These are phyloP conservation scores for Starmerella stellata DNA, from an alignment of 805 yeast species.

Conservation along the genomic window DNA sequence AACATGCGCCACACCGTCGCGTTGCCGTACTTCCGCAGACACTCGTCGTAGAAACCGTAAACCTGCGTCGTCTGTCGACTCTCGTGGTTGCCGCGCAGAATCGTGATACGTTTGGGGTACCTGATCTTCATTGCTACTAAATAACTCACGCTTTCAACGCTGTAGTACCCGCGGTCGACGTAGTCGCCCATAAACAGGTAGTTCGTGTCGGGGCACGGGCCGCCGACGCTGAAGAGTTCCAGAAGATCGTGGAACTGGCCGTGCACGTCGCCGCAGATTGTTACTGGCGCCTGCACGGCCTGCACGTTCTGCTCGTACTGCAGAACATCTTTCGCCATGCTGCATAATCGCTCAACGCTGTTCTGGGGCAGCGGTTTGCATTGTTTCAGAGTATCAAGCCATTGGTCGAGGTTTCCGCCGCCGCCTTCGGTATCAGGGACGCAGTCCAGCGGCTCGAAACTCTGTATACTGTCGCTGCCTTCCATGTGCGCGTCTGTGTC, in stretches of 20 bases:
- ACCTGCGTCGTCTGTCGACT: conserved; percentile 93
- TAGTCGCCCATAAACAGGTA: conserved; percentile 79
- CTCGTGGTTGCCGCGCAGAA: conserved; percentile 89
- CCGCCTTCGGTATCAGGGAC: conserved; percentile 6
- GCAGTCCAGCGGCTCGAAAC: conserved; percentile 26
- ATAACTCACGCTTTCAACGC: conserved; percentile 83
- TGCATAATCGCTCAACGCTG: conserved; percentile 63
- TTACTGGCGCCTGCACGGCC: conserved; percentile 87
- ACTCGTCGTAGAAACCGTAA: conserved; percentile 91
- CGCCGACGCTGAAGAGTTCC: conserved; percentile 89
- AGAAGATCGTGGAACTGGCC: conserved; percentile 93
- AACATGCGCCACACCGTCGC: conserved; percentile 90
- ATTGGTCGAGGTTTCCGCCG: conserved; percentile 47
- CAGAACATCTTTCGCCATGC: conserved; percentile 79
- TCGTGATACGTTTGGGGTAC: conserved; percentile 82
- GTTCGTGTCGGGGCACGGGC: conserved; percentile 85
- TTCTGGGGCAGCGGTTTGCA: conserved; percentile 76
- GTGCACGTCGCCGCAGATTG: conserved; percentile 93
- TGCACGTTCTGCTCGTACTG: conserved; percentile 88
- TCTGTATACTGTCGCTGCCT: conserved; percentile 18
- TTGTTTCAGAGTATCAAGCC: conserved; percentile 69
- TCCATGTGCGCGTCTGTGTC: conserved; percentile 28
- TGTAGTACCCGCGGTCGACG: conserved; percentile 76
- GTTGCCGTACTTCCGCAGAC: conserved; percentile 81
- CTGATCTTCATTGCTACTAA: conserved; percentile 88